Percentiles rank a stretch among this genome's conserved stretches.
Evolutionary conservation across 805 yeast species (phyloP).

Genomic region (Kodamaea laetipori): DNA sequence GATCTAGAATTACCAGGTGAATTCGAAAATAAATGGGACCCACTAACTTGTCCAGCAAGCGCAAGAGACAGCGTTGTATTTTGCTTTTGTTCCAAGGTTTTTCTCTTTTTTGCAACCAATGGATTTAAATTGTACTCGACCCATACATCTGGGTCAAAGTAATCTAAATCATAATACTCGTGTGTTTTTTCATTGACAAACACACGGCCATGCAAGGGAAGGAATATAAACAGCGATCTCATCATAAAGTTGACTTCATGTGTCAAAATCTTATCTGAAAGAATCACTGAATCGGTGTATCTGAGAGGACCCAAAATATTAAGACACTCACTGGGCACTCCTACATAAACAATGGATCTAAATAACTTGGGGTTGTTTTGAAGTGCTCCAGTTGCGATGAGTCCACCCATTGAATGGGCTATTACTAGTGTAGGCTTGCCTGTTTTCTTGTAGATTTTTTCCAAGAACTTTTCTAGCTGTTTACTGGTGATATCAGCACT

Average conservation of each 20-base stretch:
- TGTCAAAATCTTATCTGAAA: slow-evolving; percentile 73
- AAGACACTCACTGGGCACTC: slow-evolving; percentile 81
- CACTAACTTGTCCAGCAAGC: neutral
- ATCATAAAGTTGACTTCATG: slow-evolving; percentile 83
- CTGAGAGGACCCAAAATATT: slow-evolving; percentile 85
- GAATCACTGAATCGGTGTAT: slow-evolving; percentile 76
- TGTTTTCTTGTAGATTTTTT: slow-evolving; percentile 45
- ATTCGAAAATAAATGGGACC: neutral
- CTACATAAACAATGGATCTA: slow-evolving; percentile 78
- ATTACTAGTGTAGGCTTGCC: slow-evolving; percentile 68
- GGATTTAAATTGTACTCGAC: slow-evolving; percentile 74
- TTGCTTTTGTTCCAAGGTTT: neutral
- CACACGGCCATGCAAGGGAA: slow-evolving; percentile 75
- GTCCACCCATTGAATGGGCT: slow-evolving; percentile 95
- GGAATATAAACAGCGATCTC: slow-evolving; percentile 79
- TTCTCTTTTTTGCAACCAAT: slow-evolving; percentile 49
- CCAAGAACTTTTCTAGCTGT: slow-evolving; percentile 53
- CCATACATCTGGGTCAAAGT: slow-evolving; percentile 82
- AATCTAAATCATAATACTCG: slow-evolving; percentile 66
- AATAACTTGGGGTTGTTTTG: slow-evolving; percentile 66
- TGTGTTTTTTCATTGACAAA: slow-evolving; percentile 65
- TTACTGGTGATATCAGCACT: slow-evolving; percentile 58
- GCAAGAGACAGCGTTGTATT: slow-evolving; percentile 2
- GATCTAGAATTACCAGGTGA: slow-evolving; percentile 3
- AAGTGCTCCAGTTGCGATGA: slow-evolving; percentile 79